Percentiles rank a stretch among this genome's conserved stretches.
phyloP scores from a whole-genome alignment of 2,329 filamentous ascomycete genomes.

The Cordyceps cateniannulata region DNA sequence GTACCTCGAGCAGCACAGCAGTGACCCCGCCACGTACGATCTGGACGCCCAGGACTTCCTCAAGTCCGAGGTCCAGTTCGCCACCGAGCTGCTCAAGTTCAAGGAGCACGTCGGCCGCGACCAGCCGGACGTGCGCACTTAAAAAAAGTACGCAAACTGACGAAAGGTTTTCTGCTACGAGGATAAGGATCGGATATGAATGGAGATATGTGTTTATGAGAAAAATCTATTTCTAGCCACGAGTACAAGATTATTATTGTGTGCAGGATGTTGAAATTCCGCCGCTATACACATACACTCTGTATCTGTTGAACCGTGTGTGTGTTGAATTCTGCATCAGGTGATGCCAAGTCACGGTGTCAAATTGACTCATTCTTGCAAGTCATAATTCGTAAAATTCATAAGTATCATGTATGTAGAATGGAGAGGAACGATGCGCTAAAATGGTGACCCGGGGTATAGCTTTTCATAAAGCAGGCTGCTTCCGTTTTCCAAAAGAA shows the following conservation, averaged over 20 bases:
- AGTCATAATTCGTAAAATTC: neutral
- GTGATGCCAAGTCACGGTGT: neutral
- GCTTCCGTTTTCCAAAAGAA: neutral
- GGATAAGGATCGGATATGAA: neutral
- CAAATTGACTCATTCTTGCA: neutral
- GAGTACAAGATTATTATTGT: neutral
- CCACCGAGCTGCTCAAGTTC: conserved; percentile 80
- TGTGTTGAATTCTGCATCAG: neutral
- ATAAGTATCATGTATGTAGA: neutral
- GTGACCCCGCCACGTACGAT: conserved; percentile 68
- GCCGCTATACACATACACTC: neutral
- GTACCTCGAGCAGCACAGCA: conserved; percentile 94
- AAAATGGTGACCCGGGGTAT: neutral
- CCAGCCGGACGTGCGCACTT: conserved; percentile 96
- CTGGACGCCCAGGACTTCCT: conserved; percentile 90
- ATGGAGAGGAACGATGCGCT: neutral
- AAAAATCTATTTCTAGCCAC: neutral
- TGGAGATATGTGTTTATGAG: neutral
- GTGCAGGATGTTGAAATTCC: neutral
- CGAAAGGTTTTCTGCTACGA: neutral
- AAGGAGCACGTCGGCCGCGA: conserved; percentile 89
- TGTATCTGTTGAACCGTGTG: neutral
- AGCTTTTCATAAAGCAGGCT: neutral
- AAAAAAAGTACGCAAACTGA: conserved; percentile 29
- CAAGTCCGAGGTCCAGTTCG: conserved; percentile 79